phyloP scores from a whole-genome alignment of 768 basidiomycete species.

The Daedaleopsis sinensis region DNA sequence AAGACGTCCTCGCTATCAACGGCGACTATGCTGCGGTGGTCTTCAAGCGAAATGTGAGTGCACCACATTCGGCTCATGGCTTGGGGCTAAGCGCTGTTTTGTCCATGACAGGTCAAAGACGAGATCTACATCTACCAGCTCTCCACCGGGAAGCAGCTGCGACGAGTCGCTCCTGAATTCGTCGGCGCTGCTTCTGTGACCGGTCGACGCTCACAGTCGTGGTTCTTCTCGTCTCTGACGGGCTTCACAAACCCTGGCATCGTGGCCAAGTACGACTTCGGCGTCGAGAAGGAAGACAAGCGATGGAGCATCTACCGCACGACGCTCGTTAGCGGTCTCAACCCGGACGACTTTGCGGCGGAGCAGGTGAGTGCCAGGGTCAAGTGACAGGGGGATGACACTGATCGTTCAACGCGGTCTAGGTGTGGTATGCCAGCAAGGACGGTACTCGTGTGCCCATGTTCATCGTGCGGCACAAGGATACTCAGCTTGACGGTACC shows the following conservation, averaged over 20 bases:
- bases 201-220: conserved; percentile 53
- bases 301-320: conserved; percentile 62
- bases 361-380: conserved; percentile 50
- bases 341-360: conserved; percentile 67
- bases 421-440: conserved; percentile 80
- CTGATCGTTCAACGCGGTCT: conserved; percentile 1
- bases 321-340: conserved; percentile 61
- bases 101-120: conserved; percentile 62
- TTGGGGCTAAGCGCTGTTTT: background rate
- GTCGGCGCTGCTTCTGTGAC: conserved; percentile 65
- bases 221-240: conserved; percentile 65
- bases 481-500: conserved; percentile 69
- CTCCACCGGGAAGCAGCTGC: conserved; percentile 51
- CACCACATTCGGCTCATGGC: background rate
- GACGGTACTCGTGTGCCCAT: conserved; percentile 84
- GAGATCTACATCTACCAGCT: conserved; percentile 72
- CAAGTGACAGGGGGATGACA: background rate
- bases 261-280: conserved; percentile 64
- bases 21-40: conserved; percentile 59
- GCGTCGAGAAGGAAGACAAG: conserved; percentile 40
- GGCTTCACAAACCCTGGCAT: conserved; percentile 77
- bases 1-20: conserved; percentile 49
- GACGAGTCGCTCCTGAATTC: conserved; percentile 63
- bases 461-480: conserved; percentile 81
- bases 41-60: conserved; percentile 73